Evolutionary conservation across 2,329 filamentous ascomycete genomes (phyloP).

Genomic region (Elsinoe batatas): DNA sequence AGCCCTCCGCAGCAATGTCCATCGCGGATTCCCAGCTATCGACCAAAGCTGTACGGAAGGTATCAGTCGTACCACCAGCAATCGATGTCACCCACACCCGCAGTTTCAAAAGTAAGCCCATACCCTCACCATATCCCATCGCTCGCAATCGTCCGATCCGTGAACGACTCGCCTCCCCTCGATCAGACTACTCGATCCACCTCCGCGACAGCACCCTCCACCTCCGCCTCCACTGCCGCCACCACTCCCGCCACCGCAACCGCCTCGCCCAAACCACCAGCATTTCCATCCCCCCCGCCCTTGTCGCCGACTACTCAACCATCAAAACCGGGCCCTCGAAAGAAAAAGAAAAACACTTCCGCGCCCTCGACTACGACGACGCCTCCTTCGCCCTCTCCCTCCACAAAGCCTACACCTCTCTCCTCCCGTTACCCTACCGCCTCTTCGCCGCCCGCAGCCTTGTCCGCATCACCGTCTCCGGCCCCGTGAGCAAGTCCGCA

Average conservation of each 20-base stretch:
- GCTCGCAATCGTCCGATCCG: conserved; percentile 21
- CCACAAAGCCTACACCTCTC: conserved; percentile 20
- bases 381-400: conserved; percentile 25
- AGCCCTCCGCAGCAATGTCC: conserved; percentile 2
- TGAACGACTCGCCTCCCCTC: conserved; percentile 12
- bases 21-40: conserved; percentile 5
- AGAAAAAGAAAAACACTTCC: conserved; percentile 20
- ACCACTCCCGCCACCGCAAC: conserved; percentile 21
- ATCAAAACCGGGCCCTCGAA: conserved; percentile 15
- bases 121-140: conserved; percentile 19
- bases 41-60: conserved; percentile 16
- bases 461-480: conserved; percentile 22
- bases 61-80: conserved; percentile 26
- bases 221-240: conserved; percentile 23
- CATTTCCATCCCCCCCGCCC: conserved; percentile 23
- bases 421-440: conserved; percentile 20
- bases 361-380: conserved; percentile 26
- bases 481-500: conserved; percentile 19
- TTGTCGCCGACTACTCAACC: conserved; percentile 20
- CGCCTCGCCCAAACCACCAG: conserved; percentile 19
- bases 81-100: conserved; percentile 23
- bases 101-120: conserved; percentile 20
- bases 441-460: conserved; percentile 26
- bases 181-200: not conserved
- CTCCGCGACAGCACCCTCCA: conserved; percentile 24